These are phyloP conservation scores for Saccharum hybrid DNA, from an alignment of 202 grass and related monocot species.

Conservation along the genomic window DNA sequence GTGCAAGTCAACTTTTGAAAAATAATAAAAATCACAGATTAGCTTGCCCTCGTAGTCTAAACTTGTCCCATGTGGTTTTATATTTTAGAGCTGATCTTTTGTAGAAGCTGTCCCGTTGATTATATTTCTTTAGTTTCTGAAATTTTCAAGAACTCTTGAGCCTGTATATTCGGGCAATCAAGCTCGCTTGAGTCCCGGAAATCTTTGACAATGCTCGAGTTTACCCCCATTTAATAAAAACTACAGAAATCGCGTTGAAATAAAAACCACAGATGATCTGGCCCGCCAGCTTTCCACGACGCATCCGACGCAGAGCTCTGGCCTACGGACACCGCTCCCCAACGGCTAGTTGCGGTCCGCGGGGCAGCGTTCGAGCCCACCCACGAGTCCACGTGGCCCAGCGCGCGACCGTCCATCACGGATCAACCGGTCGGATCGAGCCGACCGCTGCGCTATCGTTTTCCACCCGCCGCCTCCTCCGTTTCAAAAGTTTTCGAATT, in stretches of 20 bases:
- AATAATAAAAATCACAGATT: too few species aligned
- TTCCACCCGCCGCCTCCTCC: constrained; percentile 4
- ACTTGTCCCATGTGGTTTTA: too few species aligned
- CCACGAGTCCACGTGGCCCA: background rate
- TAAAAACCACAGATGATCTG: background rate
- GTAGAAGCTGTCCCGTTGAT: too few species aligned
- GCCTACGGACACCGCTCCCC: background rate
- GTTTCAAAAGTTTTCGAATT: constrained; percentile 57
- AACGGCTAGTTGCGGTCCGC: constrained; percentile 41
- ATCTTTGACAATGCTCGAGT: too few species aligned
- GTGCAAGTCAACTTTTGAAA: too few species aligned
- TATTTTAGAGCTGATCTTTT: too few species aligned
- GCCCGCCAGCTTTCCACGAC: constrained; percentile 3
- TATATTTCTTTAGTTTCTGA: too few species aligned
- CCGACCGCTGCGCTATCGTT: background rate
- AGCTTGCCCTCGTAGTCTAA: too few species aligned
- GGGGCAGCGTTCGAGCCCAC: background rate
- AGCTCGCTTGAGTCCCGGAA: too few species aligned
- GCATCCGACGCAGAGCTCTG: background rate
- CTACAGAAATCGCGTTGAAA: background rate
- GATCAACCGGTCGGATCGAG: background rate
- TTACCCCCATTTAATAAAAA: too few species aligned
- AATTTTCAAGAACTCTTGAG: too few species aligned
- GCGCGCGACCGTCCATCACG: background rate
- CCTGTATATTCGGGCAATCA: too few species aligned